phyloP scores from a whole-genome alignment of 2,329 filamentous ascomycete species.

The Ophiostoma ips region DNA sequence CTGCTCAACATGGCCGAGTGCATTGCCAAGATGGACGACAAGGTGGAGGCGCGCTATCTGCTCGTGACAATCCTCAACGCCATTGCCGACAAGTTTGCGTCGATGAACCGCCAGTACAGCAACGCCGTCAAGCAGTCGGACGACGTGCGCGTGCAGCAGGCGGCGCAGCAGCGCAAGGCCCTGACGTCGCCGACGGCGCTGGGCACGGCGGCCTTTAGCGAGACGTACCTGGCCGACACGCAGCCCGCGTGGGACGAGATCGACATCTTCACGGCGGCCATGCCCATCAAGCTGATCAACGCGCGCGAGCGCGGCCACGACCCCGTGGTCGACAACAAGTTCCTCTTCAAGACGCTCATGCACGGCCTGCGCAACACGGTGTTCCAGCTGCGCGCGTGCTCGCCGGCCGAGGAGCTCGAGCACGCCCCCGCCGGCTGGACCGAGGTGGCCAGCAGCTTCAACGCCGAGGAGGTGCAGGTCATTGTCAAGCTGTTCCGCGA shows the following conservation, averaged over 20 bases:
- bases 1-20: constrained; percentile 96
- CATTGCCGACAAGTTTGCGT: constrained; percentile 93
- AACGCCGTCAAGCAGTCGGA: constrained; percentile 93
- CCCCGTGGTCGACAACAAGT: constrained; percentile 92
- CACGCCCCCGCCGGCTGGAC: constrained; percentile 84
- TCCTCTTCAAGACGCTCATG: constrained; percentile 91
- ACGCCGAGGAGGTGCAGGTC: constrained; percentile 90
- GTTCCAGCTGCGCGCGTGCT: constrained; percentile 85
- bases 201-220: constrained; percentile 45
- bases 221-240: constrained; percentile 75
- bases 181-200: constrained; percentile 9
- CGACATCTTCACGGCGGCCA: constrained; percentile 80
- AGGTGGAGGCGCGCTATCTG: constrained; percentile 87
- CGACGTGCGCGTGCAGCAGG: constrained; percentile 71
- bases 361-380: constrained; percentile 94
- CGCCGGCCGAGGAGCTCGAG: constrained; percentile 69
- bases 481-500: constrained; percentile 96
- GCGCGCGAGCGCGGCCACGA: constrained; percentile 78
- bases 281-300: constrained; percentile 90
- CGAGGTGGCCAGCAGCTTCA: constrained; percentile 92
- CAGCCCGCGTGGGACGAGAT: constrained; percentile 96
- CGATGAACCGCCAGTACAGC: constrained; percentile 92
- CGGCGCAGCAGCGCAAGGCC: constrained; percentile 34
- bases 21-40: constrained; percentile 86
- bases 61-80: constrained; percentile 95